Base-by-base conservation (phyloP, 1,139 yeast species). In the Blastobotrys buckinghamii region DNA sequence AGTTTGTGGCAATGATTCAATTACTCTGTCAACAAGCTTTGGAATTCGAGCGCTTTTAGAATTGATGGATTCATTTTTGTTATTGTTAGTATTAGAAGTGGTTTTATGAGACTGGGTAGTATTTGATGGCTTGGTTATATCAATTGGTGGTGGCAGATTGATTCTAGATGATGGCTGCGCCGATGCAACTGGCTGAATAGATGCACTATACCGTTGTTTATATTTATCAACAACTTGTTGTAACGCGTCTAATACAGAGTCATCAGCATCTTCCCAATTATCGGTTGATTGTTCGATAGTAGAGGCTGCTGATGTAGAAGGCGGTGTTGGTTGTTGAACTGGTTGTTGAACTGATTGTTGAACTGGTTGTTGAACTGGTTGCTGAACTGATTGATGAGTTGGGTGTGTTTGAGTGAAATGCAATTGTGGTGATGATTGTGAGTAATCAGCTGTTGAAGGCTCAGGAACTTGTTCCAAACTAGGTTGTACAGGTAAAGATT, bases 11-110 rank as follows among this genome's bases (percentile, higher is more conserved):
- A 49, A 30, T 2, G 47, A 26, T 16, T 46, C 49, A 22, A 45
- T 32, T 1, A 49, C 51, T 16, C 51, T 47, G 16, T 49, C 49
- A 16, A 49, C 29, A 8, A 49, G 51, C 19, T 39, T 45, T 22
- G 51, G 51, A 40, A 40, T 24, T 12, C 33, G 32, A 17, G 6
- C 6, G 5, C 19, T 17, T 26, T 16, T 40, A 13, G 16, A n/a
- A n/a, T n/a, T n/a, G n/a, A n/a, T n/a, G n/a, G n/a, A 13, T 7
- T 40, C 22, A 12, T n/a, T 13, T 36, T 27, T 40, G 43, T 10
- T 35, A n/a, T 35, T 13, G 7, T 20, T 8, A 30, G 13, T 17
- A 32, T 26, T 39, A n/a, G 29, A 13, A 39, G 2, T 13, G 26
- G 2, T 39, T 13, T 2, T 6, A 29, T 6, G n/a, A 6, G 32